These are phyloP conservation scores for Davidsoniella virescens DNA, from an alignment of 2,329 filamentous ascomycete genomes.

Conservation along the genomic window DNA sequence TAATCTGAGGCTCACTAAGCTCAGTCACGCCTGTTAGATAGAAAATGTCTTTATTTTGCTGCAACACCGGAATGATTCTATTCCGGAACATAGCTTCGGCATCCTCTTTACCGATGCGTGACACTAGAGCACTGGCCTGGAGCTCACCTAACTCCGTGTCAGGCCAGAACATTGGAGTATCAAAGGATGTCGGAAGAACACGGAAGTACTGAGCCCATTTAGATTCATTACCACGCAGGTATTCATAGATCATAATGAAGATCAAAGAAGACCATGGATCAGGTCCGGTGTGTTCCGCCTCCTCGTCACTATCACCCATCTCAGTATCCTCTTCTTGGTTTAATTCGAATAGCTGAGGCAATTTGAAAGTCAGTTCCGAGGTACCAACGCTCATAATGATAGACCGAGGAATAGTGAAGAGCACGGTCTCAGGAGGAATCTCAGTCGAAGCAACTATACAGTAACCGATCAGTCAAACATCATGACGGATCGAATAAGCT, in stretches of 20 bases:
- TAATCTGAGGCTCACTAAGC: constrained; percentile 28
- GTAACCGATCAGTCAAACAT: not conserved
- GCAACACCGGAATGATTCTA: constrained; percentile 35
- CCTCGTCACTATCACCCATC: constrained; percentile 21
- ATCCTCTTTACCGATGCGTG: constrained; percentile 57
- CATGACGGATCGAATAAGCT: too few relatives aligned
- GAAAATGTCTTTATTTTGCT: constrained; percentile 30
- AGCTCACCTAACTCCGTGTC: constrained; percentile 52
- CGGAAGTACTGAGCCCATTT: constrained; percentile 65
- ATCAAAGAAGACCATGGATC: constrained; percentile 48
- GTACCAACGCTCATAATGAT: constrained; percentile 58
- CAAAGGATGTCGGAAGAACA: constrained; percentile 54
- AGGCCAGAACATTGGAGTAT: constrained; percentile 85
- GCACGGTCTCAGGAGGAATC: constrained; percentile 56
- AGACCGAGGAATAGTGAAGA: constrained; percentile 64
- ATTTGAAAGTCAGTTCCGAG: constrained; percentile 45
- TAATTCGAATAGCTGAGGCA: constrained; percentile 35
- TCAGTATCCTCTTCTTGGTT: constrained; percentile 18
- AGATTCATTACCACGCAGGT: constrained; percentile 40
- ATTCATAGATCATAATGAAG: constrained; percentile 67
- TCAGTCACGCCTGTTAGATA: constrained; percentile 21
- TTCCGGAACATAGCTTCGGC: constrained; percentile 53
- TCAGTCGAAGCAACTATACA: constrained; percentile 49
- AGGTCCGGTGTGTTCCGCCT: constrained; percentile 21
- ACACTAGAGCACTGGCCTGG: constrained; percentile 58